Conservation (phyloP, 441 rosid species). For the Biscutella laevigata region DNA sequence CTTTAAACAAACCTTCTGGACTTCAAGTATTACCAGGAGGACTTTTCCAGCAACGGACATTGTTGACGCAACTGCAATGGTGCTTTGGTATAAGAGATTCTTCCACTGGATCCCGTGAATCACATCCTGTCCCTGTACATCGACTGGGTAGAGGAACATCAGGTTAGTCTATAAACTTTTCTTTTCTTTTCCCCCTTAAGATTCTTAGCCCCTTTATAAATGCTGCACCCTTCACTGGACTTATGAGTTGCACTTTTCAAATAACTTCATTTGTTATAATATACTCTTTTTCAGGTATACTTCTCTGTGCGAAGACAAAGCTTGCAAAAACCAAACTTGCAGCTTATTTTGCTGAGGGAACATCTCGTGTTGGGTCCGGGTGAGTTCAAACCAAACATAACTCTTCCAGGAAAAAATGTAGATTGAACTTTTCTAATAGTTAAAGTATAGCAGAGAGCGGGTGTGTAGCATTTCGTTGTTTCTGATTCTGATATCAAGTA, state of each 20-base stretch:
- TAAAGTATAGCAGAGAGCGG: too few species aligned
- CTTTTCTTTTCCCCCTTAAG: not conserved
- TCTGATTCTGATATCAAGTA: too few species aligned
- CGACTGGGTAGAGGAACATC: conserved; percentile 87
- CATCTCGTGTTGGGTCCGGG: conserved; percentile 46
- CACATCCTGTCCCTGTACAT: conserved; percentile 81
- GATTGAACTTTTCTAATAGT: too few species aligned
- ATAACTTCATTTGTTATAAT: not conserved
- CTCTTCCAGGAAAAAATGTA: too few species aligned
- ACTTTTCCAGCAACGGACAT: conserved; percentile 81
- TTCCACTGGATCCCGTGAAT: conserved; percentile 26
- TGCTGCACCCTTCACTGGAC: not conserved
- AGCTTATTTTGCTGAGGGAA: conserved; percentile 57
- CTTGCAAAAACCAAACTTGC: conserved; percentile 55
- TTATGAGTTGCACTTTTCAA: not conserved
- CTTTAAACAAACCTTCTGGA: conserved; percentile 83
- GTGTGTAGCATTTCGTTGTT: too few species aligned
- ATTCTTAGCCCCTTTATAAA: not conserved
- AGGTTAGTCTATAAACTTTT: conserved; percentile 29
- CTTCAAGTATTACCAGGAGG: conserved; percentile 94
- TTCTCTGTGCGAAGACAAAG: conserved; percentile 90
- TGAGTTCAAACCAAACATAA: too few species aligned
- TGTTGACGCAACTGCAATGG: conserved; percentile 78
- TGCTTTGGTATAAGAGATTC: conserved; percentile 28
- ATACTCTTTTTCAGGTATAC: conserved; percentile 46